Base-by-base conservation (phyloP, 176 grass and related monocot genomes). In the Carex myosuroides region DNA sequence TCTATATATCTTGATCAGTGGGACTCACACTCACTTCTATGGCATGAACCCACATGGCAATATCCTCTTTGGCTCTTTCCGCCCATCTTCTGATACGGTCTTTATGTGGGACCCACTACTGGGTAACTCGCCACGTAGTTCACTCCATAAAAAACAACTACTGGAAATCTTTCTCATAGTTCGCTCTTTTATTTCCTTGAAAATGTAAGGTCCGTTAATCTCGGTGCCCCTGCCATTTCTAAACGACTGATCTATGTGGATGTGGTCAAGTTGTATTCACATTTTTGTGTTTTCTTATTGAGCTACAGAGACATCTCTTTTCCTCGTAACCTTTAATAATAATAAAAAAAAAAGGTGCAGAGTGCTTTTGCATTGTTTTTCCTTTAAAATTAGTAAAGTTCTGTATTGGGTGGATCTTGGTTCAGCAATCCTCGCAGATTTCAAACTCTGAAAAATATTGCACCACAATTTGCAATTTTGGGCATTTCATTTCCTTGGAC, bases 301-400 rank as follows among this genome's bases (percentile, higher is more conserved):
- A 44, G 42, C 2, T 5, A 0, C 4, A 52, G 35, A 57, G 73
- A 30, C 4, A 10, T 39, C 53, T 35, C 5, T 54, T 22, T 57
- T 73, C 18, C 5, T 50, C 13, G 35, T 14, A 78, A 70, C 6
- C 17, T 58, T 79, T 70, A 42, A 44, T 33, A 13, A 60, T 58
- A 33, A 9, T 11, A 54, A 13, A 50, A 24, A 16, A 10, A 68
- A 14, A 37, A 39, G 33, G 33, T 29, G 29, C 29, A 29, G 29
- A 29, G 29, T 29, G 1, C 22, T 76, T 55, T 55, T 54, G 14
- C 6, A 80, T 13, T 4, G 0, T 2, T 67, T 80, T 64, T 48
- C 13, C 21, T 48, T 18, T 83, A 67, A 83, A 83, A 83, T 83
- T 67, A 83, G 39, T 53, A 66, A 83, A 39, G 41, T 67, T 61